Evolutionary conservation across 148 eudicot genomes (phyloP), one percentile per base, ranked within the genome.

Genomic region (Rheum nobile): DNA sequence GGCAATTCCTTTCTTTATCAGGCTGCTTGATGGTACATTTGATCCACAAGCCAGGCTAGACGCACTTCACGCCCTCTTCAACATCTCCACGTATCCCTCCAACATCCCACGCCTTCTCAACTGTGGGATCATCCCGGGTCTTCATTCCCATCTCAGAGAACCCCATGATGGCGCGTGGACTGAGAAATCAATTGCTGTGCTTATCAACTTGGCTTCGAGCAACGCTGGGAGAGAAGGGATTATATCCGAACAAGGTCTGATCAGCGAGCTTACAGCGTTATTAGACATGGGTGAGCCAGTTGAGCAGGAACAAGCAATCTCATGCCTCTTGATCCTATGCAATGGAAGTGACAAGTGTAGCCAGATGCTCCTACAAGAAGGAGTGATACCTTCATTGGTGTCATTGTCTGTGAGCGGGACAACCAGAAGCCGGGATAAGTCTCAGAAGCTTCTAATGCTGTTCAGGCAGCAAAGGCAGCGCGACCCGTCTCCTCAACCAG

Each of bases 341-440:
- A 88, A 82, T 41, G 89, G 91, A 42, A 84, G 83, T 61, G 97
- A 90, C 31, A 86, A 83, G 28, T 95, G 99, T 70, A 85, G 89
- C 73, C 85, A 92, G 76, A 88, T 92, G 89, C 96, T 92, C 14
- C 84, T 95, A 52, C 97, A 88, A 87, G 99, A 95, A 83, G 99
- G 99, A 74, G 97, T 87, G 13, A 92, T 95, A 65, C 99, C 99
- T 4, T 87, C 99, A 0, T 72, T 95, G 82, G 97, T 95, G n/a
- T 87, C 94, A 1, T 79, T 95, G 13, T 91, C 94, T 11, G 97
- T 95, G 61, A 92, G 87, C n/a, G 99, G 99, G 77, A 95, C 94
- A 13, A 82, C 82, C 72, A 87, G 99, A 82, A 97, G 94, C 28
- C 82, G 92, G 70, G 92, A 88, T 35, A 95, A 92, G 75, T 89